phyloP scores from a whole-genome alignment of 495 filamentous ascomycete genomes.

The Xylaria palmicola region DNA sequence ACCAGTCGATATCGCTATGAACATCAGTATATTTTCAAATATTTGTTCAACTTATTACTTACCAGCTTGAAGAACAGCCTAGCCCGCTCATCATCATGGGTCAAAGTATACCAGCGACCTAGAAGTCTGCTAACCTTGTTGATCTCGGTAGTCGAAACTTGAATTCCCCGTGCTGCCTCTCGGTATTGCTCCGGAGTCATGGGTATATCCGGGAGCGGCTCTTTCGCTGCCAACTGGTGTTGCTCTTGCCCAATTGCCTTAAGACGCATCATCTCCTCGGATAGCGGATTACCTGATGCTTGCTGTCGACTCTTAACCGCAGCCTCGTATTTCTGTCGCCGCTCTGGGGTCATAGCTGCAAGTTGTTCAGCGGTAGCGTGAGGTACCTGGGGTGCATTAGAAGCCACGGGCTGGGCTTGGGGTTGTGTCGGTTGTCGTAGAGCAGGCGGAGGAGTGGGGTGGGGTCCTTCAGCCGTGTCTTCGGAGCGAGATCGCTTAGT shows the following conservation, averaged over 20 bases:
- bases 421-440: slow-evolving; percentile 30
- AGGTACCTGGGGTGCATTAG: slow-evolving; percentile 7
- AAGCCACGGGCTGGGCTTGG: slow-evolving; percentile 20
- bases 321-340: slow-evolving; percentile 44
- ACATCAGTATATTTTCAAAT: slow-evolving; percentile 17
- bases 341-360: slow-evolving; percentile 50
- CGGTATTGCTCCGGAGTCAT: slow-evolving; percentile 39
- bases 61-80: slow-evolving; percentile 47
- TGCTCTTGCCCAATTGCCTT: slow-evolving; percentile 35
- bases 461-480: slow-evolving; percentile 58
- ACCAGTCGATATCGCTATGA: slow-evolving; percentile 55
- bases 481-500: slow-evolving; percentile 63
- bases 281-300: slow-evolving; percentile 14
- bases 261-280: slow-evolving; percentile 30
- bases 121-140: slow-evolving; percentile 37
- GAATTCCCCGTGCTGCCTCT: slow-evolving; percentile 36
- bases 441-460: slow-evolving; percentile 37
- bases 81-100: slow-evolving; percentile 43
- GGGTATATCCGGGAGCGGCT: slow-evolving; percentile 34
- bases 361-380: slow-evolving; percentile 52
- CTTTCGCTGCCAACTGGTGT: slow-evolving; percentile 23
- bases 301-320: slow-evolving; percentile 29
- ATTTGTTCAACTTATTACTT: slow-evolving; percentile 26
- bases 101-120: slow-evolving; percentile 41
- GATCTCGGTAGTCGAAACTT: slow-evolving; percentile 29